A percentile compares a stretch with the other conserved stretches of the same genome.
phyloP scores from a whole-genome alignment of 2,329 filamentous ascomycete genomes.

The Pseudogymnoascus sp. region DNA sequence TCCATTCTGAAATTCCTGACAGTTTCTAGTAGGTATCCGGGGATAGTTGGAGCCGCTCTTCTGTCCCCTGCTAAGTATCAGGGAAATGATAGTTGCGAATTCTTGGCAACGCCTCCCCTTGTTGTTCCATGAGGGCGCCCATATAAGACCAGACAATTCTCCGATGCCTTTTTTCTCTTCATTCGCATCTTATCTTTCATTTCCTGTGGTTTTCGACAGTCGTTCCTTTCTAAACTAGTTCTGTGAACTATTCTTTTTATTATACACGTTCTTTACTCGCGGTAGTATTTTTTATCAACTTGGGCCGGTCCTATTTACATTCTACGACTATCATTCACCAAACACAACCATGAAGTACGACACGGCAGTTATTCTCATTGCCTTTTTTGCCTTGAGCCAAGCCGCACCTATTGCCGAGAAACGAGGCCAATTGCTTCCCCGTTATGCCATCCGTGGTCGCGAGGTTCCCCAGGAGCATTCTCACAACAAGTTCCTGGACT shows the following conservation, averaged over 20 bases:
- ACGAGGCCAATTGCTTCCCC: conserved; percentile 17
- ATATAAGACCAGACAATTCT: not conserved
- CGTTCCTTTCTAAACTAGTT: conserved; percentile 27
- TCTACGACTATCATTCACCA: conserved; percentile 15
- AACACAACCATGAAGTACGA: conserved; percentile 30
- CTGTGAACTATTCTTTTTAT: conserved; percentile 26
- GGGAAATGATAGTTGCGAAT: conserved; percentile 1
- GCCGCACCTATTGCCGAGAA: conserved; percentile 24
- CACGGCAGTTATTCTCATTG: conserved; percentile 23
- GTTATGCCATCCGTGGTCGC: conserved; percentile 28
- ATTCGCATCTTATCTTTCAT: not conserved
- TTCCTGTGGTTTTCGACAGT: conserved; percentile 16
- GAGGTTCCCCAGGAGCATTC: conserved; percentile 53
- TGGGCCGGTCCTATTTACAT: conserved; percentile 27
- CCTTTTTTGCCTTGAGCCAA: conserved; percentile 26
- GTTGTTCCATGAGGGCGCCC: not conserved
- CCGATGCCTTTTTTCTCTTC: not conserved
- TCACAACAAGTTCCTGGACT: conserved; percentile 42
- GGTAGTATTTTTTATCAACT: conserved; percentile 16
- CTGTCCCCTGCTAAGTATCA: not conserved
- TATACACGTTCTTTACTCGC: conserved; percentile 26
- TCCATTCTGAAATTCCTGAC: not conserved
- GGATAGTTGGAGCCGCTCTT: not conserved
- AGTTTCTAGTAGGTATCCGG: not conserved
- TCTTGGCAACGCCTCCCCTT: not conserved